Evolutionary conservation across 73 alveolate genomes (phyloP).

Genomic region (Paramecium sexaurelia): DNA sequence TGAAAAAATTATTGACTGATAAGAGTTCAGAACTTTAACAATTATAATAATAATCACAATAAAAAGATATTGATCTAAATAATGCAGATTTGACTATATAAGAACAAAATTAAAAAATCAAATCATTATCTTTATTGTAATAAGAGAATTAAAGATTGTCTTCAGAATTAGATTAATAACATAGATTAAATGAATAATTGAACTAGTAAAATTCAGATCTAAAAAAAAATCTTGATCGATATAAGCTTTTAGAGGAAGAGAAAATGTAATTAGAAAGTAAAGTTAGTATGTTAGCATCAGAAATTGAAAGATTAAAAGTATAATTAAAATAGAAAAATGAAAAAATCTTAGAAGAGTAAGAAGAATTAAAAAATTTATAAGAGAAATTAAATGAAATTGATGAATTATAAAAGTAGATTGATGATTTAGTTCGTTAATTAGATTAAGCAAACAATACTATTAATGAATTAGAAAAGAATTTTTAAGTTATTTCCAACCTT

Average conservation of each 20-base stretch:
- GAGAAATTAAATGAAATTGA: not conserved
- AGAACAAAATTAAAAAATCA: not conserved
- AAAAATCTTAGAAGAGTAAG: not conserved
- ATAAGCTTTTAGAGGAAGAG: slow-evolving; percentile 10
- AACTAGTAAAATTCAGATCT: not conserved
- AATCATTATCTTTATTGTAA: not conserved
- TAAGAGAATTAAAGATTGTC: not conserved
- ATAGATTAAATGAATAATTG: not conserved
- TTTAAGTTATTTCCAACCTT: not conserved
- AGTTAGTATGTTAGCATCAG: slow-evolving; percentile 25
- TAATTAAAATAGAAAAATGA: slow-evolving; percentile 31
- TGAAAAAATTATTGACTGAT: not conserved
- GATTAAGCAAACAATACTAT: not conserved
- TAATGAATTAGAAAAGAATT: not conserved
- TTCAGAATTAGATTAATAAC: not conserved
- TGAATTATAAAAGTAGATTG: not conserved
- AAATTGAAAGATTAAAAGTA: slow-evolving; percentile 32
- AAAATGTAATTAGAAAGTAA: slow-evolving; percentile 12
- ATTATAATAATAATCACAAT: not conserved
- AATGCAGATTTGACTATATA: not conserved
- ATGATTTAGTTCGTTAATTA: not conserved
- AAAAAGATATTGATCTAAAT: not conserved
- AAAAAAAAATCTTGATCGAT: not conserved
- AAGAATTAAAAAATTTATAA: not conserved
- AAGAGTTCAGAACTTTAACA: not conserved